phyloP scores from a whole-genome alignment of 2,329 filamentous ascomycete genomes.

The Claviceps capensis region DNA sequence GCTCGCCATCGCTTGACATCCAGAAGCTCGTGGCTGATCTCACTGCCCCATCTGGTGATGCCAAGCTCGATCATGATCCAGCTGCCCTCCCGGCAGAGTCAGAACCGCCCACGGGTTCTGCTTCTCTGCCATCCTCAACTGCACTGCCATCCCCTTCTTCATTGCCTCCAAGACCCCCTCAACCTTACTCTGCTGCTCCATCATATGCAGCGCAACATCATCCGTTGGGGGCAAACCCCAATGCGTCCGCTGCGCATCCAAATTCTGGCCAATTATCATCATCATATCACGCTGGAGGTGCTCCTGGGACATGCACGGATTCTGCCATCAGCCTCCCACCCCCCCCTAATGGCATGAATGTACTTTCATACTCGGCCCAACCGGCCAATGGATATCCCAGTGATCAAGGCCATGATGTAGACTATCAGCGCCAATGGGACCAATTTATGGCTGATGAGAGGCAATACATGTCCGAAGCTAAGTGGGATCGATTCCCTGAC shows the following conservation, averaged over 20 bases:
- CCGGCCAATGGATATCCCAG: conserved; percentile 13
- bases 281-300: conserved; percentile 19
- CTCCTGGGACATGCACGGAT: conserved; percentile 20
- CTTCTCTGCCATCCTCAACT: conserved; percentile 18
- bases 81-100: conserved; percentile 13
- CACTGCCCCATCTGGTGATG: conserved; percentile 20
- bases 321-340: conserved; percentile 17
- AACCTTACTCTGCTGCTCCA: conserved; percentile 23
- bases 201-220: conserved; percentile 25
- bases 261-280: conserved; percentile 20
- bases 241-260: conserved; percentile 18
- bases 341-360: conserved; percentile 16
- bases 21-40: conserved; percentile 28
- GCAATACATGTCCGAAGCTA: conserved; percentile 60
- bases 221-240: conserved; percentile 17
- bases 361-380: conserved; percentile 15
- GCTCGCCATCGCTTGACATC: conserved; percentile 21
- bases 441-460: conserved; percentile 60
- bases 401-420: conserved; percentile 22
- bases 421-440: conserved; percentile 56
- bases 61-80: conserved; percentile 17
- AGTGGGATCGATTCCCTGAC: conserved; percentile 69
- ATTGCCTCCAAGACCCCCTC: conserved; percentile 33
- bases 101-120: conserved; percentile 14
- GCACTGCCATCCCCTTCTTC: conserved; percentile 25